These are phyloP conservation scores for Colletotrichum horii DNA, from an alignment of 2,329 filamentous ascomycete genomes.

Conservation along the genomic window DNA sequence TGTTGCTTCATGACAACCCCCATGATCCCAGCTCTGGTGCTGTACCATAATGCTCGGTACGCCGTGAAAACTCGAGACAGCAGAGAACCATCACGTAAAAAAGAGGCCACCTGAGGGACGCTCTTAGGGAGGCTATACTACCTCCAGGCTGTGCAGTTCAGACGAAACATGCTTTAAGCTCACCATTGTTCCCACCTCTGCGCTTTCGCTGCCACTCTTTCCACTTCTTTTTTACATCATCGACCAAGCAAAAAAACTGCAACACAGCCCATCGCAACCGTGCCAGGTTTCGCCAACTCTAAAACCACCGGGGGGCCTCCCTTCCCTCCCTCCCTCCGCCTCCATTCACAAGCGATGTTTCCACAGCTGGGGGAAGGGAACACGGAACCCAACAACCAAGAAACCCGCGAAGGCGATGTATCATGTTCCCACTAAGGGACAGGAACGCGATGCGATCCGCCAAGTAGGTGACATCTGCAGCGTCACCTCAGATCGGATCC, in stretches of 20 bases:
- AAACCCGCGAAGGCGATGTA: neutral
- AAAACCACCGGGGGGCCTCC: neutral
- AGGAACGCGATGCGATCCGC: neutral
- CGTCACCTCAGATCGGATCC: neutral
- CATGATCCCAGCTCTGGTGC: neutral
- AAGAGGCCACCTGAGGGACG: neutral
- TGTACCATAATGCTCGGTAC: neutral
- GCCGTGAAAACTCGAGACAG: neutral
- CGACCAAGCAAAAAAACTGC: neutral
- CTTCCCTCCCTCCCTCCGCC: neutral
- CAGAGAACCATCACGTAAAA: neutral
- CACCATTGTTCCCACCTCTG: neutral
- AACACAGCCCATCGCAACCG: neutral
- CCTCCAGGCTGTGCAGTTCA: constrained; percentile 1
- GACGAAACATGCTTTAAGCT: constrained; percentile 7
- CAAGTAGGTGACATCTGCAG: neutral
- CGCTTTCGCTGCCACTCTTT: neutral
- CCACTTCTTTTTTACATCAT: neutral
- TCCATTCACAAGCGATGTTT: neutral
- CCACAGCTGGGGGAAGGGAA: neutral
- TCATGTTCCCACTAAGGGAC: neutral
- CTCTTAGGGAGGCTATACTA: neutral
- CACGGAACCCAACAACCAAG: neutral
- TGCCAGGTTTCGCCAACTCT: neutral
- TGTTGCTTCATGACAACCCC: neutral